Conservation (phyloP, 176 grass and related monocot genomes). For the Eragrostis curvula region DNA sequence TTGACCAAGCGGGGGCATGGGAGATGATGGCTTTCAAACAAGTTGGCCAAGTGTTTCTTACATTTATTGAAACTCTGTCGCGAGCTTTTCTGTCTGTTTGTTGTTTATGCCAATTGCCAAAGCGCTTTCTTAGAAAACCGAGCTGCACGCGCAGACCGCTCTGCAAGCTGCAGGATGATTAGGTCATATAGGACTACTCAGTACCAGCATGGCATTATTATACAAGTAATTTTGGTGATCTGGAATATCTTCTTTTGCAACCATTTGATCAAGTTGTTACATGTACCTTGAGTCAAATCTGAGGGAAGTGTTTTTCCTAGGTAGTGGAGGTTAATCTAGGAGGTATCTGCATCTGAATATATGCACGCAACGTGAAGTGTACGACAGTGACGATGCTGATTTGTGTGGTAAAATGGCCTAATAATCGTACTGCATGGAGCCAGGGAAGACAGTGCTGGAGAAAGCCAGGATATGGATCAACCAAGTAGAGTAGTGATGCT, state of each 20-base stretch:
- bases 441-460: not conserved
- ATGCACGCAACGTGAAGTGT: not conserved
- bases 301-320: not conserved
- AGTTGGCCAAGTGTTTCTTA: constrained; percentile 40
- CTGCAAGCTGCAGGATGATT: constrained; percentile 21
- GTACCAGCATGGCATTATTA: constrained; percentile 8
- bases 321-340: not conserved
- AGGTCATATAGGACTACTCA: not conserved
- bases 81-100: not conserved
- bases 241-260: not conserved
- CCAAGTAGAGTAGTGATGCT: not conserved
- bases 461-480: not conserved
- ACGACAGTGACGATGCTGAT: not conserved
- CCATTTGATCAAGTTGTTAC: not conserved
- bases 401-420: not conserved
- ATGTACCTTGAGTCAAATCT: not conserved
- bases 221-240: not conserved
- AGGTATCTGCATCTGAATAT: not conserved
- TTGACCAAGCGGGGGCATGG: constrained; percentile 16
- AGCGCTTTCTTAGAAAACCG: not conserved
- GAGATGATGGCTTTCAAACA: constrained; percentile 16
- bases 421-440: not conserved
- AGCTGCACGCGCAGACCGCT: not conserved
- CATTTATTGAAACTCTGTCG: constrained; percentile 1
- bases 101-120: constrained; percentile 1